A percentile compares a stretch with the other conserved stretches of the same genome.
These are phyloP conservation scores for Nepenthes alata DNA, from an alignment of 179 eudicot genomes.

Conservation along the genomic window DNA sequence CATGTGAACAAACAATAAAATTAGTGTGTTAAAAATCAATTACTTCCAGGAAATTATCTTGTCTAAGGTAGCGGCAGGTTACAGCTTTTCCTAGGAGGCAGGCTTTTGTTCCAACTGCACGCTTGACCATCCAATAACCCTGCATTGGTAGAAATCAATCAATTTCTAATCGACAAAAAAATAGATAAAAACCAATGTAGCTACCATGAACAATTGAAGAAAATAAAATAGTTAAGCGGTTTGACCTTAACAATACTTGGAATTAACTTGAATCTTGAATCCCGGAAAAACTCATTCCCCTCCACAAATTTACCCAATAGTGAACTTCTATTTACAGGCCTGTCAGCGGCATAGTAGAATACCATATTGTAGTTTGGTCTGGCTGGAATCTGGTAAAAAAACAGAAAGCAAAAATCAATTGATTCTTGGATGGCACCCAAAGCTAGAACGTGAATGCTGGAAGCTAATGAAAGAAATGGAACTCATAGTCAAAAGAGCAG, in stretches of 20 bases:
- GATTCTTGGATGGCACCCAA: neutral
- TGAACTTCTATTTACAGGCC: conserved; percentile 59
- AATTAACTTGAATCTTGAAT: conserved; percentile 86
- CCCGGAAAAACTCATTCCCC: conserved; percentile 77
- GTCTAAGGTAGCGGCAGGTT: conserved; percentile 79
- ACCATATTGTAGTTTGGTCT: conserved; percentile 90
- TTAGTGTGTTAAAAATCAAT: conserved; percentile 3
- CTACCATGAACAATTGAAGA: neutral
- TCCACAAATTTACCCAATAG: conserved; percentile 68
- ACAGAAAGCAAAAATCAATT: conserved; percentile 4
- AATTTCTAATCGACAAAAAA: conserved; percentile 1
- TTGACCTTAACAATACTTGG: conserved; percentile 91
- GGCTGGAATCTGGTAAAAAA: conserved; percentile 61
- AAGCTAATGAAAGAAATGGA: too few species aligned
- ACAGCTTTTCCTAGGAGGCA: conserved; percentile 97
- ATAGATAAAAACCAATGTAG: neutral
- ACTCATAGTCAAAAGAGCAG: too few species aligned
- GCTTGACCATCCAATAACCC: conserved; percentile 99
- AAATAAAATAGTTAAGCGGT: neutral
- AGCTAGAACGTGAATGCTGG: neutral
- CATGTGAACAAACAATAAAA: neutral
- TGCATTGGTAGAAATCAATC: conserved; percentile 13
- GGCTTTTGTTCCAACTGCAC: conserved; percentile 95
- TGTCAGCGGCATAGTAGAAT: conserved; percentile 86
- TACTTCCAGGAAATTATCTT: conserved; percentile 94